A percentile compares a stretch with the other conserved stretches of the same genome.
Evolutionary conservation across 1,139 yeast genomes (phyloP).

Genomic region (Scheffersomyces segobiensis): DNA sequence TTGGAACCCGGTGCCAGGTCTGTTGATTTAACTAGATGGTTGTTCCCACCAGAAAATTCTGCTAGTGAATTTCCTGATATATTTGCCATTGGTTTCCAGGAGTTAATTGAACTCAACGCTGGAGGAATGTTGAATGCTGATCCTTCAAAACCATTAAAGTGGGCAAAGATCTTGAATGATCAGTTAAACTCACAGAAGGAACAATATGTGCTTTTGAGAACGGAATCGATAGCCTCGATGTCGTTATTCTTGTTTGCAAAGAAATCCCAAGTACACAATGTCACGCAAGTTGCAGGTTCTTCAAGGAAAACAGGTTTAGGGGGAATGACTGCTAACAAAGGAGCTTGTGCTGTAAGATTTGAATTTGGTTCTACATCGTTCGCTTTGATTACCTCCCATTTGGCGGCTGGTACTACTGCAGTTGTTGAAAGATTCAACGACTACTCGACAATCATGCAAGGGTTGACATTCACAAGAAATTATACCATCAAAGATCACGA

Average conservation of each 20-base stretch:
- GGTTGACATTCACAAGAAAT: conserved; percentile 76
- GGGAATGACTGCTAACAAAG: conserved; percentile 90
- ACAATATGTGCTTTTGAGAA: conserved; percentile 39
- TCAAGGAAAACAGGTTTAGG: conserved; percentile 88
- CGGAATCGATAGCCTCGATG: conserved; percentile 49
- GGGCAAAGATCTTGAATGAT: conserved; percentile 59
- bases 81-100: conserved; percentile 88
- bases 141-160: conserved; percentile 58
- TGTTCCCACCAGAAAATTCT: conserved; percentile 67
- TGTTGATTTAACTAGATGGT: conserved; percentile 71
- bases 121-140: conserved; percentile 77
- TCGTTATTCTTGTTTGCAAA: conserved; percentile 59
- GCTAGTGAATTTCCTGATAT: conserved; percentile 59
- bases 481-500: conserved; percentile 77
- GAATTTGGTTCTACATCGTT: conserved; percentile 74
- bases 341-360: conserved; percentile 86
- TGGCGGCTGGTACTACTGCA: conserved; percentile 90
- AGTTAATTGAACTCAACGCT: conserved; percentile 86
- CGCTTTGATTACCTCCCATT: conserved; percentile 85
- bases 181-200: conserved; percentile 52
- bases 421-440: conserved; percentile 87
- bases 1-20: conserved; percentile 43
- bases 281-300: conserved; percentile 77
- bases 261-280: conserved; percentile 57
- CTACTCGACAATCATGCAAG: conserved; percentile 76